These are phyloP conservation scores for Penicillium sp. DNA, from an alignment of 2,329 filamentous ascomycete genomes.

Conservation along the genomic window DNA sequence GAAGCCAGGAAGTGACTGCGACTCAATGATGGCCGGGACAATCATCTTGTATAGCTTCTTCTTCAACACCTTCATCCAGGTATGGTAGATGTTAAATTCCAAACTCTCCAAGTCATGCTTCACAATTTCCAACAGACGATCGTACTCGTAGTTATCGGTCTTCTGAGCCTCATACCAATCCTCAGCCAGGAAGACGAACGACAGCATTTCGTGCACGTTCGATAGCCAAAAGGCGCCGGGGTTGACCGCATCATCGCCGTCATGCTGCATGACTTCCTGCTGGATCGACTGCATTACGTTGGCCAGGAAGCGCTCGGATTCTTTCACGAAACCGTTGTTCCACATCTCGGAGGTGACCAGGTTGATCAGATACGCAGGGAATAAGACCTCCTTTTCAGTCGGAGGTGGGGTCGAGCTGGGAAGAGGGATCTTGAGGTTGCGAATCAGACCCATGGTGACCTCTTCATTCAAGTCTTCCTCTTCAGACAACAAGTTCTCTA, in stretches of 20 bases:
- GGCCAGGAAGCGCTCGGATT: conserved; percentile 95
- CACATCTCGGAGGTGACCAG: conserved; percentile 99
- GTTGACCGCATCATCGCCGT: conserved; percentile 94
- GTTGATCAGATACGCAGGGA: conserved; percentile 98
- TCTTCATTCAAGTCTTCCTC: conserved; percentile 96
- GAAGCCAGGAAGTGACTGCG: conserved; percentile 94
- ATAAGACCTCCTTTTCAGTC: conserved; percentile 96
- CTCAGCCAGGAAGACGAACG: conserved; percentile 96
- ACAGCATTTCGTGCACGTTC: conserved; percentile 99
- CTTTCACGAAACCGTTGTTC: conserved; percentile 99
- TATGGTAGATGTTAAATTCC: conserved; percentile 99
- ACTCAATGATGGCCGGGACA: conserved; percentile 97
- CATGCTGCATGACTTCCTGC: conserved; percentile 98
- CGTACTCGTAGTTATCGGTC: conserved; percentile 98
- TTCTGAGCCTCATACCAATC: conserved; percentile 99
- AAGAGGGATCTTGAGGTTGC: conserved; percentile 91
- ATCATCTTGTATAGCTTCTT: conserved; percentile 99
- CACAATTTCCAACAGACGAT: conserved; percentile 93
- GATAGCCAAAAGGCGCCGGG: conserved; percentile 98
- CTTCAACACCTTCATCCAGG: conserved; percentile 99
- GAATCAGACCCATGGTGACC: conserved; percentile 91
- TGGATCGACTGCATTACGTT: conserved; percentile 99
- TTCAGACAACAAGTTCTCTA: conserved; percentile 88
- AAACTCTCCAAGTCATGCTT: conserved; percentile 98
- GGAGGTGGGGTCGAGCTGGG: conserved; percentile 82